Base-by-base conservation (phyloP, 225 moss, liverwort and hornwort species). In the Climacium dendroides region DNA sequence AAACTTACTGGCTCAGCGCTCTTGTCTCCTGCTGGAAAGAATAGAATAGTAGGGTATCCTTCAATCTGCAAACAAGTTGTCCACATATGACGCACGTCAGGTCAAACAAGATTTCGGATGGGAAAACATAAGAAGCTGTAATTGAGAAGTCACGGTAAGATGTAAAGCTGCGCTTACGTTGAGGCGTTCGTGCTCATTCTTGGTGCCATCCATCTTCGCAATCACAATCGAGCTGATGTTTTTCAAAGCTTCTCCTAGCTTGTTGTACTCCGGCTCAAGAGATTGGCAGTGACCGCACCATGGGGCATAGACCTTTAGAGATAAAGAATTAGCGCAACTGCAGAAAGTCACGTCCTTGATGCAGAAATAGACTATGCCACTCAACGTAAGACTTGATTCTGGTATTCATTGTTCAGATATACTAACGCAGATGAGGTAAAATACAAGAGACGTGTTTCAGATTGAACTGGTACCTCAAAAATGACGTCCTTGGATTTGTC, bases 161-260 rank as follows among this genome's bases (percentile, higher is more conserved):
- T 71, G 48, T 62, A 80, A 74, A 87, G 52, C 37, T 67, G 25
- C 47, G 73, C 37, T 45, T 85, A 97, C 97, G 92, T 94, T 95
- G 58, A 96, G 90, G 80, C 94, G 91, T 54, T 92, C 92, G 83
- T 97, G 97, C 86, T 98, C 97, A 91, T 98, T 98, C 74, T 92
- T 90, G 53, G 96, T 98, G 86, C 96, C 97, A 81, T 98, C 97
- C 98, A 98, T 98, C 90, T 98, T 97, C 66, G 97, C 96, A 85
- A 98, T 94, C 70, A 97, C 98, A 69, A 97, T 94, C 13, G 97
- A 97, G 54, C 91, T 92, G 52, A 98, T 92, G 73, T 91, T 86
- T 72, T 88, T 88, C 86, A 98, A 85, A 48, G 92, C 91, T 85
- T 91, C 93, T 79, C 91, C 98, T 62, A 98, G 72, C 89, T 93